Evolutionary conservation across 73 alveolate genomes (phyloP), one percentile per base, ranked within the genome.

Genomic region (Tetrahymena borealis): DNA sequence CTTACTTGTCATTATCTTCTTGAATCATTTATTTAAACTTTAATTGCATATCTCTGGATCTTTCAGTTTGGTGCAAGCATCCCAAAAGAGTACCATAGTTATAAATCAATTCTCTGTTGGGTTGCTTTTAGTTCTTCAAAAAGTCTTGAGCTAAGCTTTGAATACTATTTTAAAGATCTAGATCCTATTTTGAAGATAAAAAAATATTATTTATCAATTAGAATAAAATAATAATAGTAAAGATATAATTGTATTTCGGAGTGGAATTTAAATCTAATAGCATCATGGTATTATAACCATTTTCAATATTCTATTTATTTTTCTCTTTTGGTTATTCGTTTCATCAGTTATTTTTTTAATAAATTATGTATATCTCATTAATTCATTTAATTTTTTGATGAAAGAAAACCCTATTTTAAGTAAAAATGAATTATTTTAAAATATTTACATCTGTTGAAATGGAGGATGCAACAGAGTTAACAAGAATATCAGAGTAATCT

Each of bases 51-150:
- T 60, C 85, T 60, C 85, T 60, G 7, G 85, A 60, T 60, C 85
- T 60, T 60, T 60, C 85, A 9, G 85, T 60, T 35, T 60, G 37
- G 9, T 60, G 85, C 1, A 60, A 35, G 35, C 85, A 60, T 5
- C 85, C 85, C 28, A 60, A 60, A 60, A 60, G 85, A 60, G 85
- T 60, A 60, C 85, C 85, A n/a, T 60, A 60, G 85, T 60, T 60
- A 60, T 60, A 60, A 60, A 60, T 60, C n/a, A 60, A 35, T 60
- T 60, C 85, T 24, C 11, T 60, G 28, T 60, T 60, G 28, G 85
- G 85, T 35, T 60, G 28, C 85, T 60, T 60, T 60, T 60, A 28
- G 85, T n/a, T 60, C 37, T 60, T 60, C 85, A 60, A 60, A 60
- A 15, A 60, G 1, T 60, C 85, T 28, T 60, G 37, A 60, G 31